Percentiles rank a stretch among this genome's conserved stretches.
phyloP scores from a whole-genome alignment of 768 basidiomycete genomes.

The Chalciporus sphaerocephalus region DNA sequence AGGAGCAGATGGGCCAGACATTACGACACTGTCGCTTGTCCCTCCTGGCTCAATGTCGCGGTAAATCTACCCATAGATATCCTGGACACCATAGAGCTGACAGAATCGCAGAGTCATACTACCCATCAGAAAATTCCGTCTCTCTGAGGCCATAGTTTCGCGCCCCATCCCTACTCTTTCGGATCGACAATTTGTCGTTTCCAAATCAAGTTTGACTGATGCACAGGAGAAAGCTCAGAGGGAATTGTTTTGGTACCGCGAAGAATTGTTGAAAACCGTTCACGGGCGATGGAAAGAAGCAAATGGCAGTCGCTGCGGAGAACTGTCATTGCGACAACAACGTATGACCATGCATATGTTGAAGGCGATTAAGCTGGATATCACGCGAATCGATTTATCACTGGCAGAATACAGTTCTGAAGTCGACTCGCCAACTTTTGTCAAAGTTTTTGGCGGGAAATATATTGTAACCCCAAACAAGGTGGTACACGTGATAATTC shows the following conservation, averaged over 20 bases:
- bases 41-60: constrained; percentile 84
- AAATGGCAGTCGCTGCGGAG: constrained; percentile 72
- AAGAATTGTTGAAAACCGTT: constrained; percentile 71
- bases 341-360: constrained; percentile 77
- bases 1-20: constrained; percentile 37
- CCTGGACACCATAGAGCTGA: constrained; percentile 3
- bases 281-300: constrained; percentile 82
- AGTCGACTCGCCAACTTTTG: constrained; percentile 8
- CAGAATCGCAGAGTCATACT: constrained; percentile 51
- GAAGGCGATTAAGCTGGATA: constrained; percentile 66
- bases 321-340: constrained; percentile 73
- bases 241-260: constrained; percentile 95
- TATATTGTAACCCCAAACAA: constrained; percentile 54
- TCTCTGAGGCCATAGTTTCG: constrained; percentile 55
- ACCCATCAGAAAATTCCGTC: constrained; percentile 64
- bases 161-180: constrained; percentile 79
- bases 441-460: constrained; percentile 31
- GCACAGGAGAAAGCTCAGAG: constrained; percentile 61
- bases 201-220: constrained; percentile 59
- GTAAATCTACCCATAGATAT: constrained; percentile 37
- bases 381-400: constrained; percentile 54
- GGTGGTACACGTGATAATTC: constrained; percentile 56
- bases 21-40: constrained; percentile 54
- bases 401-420: constrained; percentile 35
- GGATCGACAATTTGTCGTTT: constrained; percentile 87